Conservation (phyloP, 164 flowering plant genomes). For the Akebia trifoliata region DNA sequence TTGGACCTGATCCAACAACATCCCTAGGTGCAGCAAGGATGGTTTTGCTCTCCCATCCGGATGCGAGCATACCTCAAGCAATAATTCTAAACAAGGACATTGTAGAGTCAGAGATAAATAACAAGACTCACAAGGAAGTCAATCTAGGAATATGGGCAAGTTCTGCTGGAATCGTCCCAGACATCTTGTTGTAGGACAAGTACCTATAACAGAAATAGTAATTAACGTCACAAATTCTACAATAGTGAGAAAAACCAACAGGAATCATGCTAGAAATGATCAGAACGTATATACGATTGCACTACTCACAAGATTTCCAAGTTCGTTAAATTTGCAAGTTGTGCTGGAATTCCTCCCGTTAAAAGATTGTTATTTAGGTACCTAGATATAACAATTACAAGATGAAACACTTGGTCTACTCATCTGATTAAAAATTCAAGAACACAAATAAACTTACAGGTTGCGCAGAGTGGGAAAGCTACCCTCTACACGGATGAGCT, state of each 20-base stretch:
- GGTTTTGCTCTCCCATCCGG: not conserved
- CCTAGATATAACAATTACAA: constrained; percentile 29
- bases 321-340: constrained; percentile 82
- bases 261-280: not conserved
- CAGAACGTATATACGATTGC: not conserved
- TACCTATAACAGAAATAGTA: constrained; percentile 44
- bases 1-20: too few species aligned
- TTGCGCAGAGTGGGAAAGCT: constrained; percentile 91
- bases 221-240: constrained; percentile 8
- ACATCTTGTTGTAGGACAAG: constrained; percentile 87
- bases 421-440: not conserved
- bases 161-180: constrained; percentile 71
- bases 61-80: not conserved
- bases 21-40: too few species aligned
- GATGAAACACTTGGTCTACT: not conserved
- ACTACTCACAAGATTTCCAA: constrained; percentile 78
- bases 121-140: constrained; percentile 69
- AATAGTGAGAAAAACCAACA: not conserved
- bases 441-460: constrained; percentile 50
- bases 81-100: not conserved
- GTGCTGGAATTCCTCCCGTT: constrained; percentile 90
- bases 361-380: constrained; percentile 83
- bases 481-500: constrained; percentile 80
- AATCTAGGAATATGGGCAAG: constrained; percentile 74
- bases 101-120: not conserved